Evolutionary conservation across 371 early-diverging fungal genomes (phyloP).

Genomic region (Mortierella sp.): DNA sequence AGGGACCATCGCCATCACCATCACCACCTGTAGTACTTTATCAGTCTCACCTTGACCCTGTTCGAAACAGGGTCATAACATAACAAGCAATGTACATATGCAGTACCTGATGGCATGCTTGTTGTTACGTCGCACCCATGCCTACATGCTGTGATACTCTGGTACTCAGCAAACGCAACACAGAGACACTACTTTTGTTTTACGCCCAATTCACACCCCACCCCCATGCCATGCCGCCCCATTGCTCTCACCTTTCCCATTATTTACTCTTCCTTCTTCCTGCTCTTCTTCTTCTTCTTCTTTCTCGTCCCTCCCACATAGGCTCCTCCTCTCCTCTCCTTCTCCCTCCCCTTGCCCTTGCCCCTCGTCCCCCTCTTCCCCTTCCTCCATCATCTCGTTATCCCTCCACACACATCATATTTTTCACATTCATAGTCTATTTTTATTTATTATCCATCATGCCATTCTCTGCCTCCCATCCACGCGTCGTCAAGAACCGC

Average conservation of each 20-base stretch:
- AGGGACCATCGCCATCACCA: too few species aligned
- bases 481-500: slow-evolving; percentile 5
- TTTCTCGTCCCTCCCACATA: not conserved
- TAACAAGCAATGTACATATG: too few species aligned
- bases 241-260: not conserved
- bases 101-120: too few species aligned
- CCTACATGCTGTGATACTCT: too few species aligned
- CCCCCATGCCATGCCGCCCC: too few species aligned
- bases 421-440: not conserved
- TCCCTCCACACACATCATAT: not conserved
- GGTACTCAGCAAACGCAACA: not conserved
- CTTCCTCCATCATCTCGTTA: not conserved
- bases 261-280: not conserved
- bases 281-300: not conserved
- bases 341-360: not conserved
- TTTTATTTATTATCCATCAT: not conserved
- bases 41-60: too few species aligned
- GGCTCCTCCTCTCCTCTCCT: not conserved
- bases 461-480: not conserved
- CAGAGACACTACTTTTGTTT: not conserved
- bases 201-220: too few species aligned
- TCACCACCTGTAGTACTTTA: too few species aligned
- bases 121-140: too few species aligned
- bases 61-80: too few species aligned
- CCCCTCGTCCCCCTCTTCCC: not conserved